Evolutionary conservation across 169 alveolate species (phyloP).

Genomic region (Fabrea salina): DNA sequence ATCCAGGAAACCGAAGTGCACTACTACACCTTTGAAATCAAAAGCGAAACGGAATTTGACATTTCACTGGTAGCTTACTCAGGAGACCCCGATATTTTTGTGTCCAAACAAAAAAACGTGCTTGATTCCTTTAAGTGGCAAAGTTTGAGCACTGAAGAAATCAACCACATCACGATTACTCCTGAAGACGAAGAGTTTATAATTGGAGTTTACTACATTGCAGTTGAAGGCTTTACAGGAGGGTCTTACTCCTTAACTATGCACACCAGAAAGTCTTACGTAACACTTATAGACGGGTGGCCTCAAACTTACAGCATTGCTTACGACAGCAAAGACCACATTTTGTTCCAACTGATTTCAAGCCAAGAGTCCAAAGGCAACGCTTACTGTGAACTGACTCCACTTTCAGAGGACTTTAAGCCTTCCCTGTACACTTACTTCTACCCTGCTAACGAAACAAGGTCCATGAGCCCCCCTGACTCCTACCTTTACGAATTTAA

Average conservation of each 20-base stretch:
- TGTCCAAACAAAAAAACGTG: background rate
- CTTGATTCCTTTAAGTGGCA: background rate
- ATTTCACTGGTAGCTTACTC: background rate
- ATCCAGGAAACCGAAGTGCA: background rate
- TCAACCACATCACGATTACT: background rate
- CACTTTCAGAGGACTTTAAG: background rate
- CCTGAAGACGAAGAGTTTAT: background rate
- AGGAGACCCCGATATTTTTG: constrained; percentile 20
- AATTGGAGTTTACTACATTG: constrained; percentile 16
- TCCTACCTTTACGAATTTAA: background rate
- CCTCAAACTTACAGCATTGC: background rate
- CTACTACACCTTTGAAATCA: background rate
- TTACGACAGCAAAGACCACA: background rate
- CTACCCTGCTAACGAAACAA: background rate
- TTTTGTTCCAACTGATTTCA: background rate
- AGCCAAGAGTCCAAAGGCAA: background rate
- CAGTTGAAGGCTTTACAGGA: background rate
- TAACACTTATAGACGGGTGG: background rate
- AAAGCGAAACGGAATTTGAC: background rate
- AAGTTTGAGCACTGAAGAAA: background rate
- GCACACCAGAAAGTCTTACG: background rate
- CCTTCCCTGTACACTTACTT: background rate
- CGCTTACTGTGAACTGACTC: background rate
- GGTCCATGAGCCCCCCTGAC: background rate
- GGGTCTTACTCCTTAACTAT: background rate